Conservation (phyloP, 2,329 filamentous ascomycete genomes). For the Penicillium sp. region DNA sequence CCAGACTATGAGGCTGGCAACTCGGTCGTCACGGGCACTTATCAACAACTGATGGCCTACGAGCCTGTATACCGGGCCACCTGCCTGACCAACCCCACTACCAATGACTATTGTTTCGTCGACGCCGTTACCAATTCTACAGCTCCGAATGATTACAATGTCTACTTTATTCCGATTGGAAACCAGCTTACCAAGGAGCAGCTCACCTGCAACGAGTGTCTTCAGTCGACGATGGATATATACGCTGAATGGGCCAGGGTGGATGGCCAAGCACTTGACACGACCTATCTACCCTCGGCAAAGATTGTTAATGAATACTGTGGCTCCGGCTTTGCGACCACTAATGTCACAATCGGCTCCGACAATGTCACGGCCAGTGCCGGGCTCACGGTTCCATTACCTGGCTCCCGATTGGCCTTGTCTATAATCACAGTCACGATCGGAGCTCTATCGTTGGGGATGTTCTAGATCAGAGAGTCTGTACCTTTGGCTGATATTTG, state of each 20-base stretch:
- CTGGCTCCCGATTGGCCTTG: constrained; percentile 2
- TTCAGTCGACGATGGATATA: constrained; percentile 77
- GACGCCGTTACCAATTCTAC: constrained; percentile 77
- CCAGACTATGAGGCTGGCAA: constrained; percentile 68
- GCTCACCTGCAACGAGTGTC: constrained; percentile 75
- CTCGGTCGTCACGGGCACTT: constrained; percentile 70
- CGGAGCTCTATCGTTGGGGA: constrained; percentile 2
- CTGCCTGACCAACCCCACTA: constrained; percentile 69
- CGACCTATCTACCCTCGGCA: constrained; percentile 71
- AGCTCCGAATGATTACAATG: constrained; percentile 70
- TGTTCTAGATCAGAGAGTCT: constrained; percentile 6
- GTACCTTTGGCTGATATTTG: not conserved
- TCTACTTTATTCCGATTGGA: constrained; percentile 85
- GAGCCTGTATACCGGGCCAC: constrained; percentile 74
- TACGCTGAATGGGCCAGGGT: constrained; percentile 71
- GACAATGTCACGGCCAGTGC: constrained; percentile 13
- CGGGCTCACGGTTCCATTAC: constrained; percentile 4
- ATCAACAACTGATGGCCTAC: constrained; percentile 75
- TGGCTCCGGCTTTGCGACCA: constrained; percentile 56
- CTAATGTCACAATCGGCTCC: constrained; percentile 41
- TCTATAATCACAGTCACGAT: constrained; percentile 9
- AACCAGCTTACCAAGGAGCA: constrained; percentile 63
- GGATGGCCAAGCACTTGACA: constrained; percentile 63
- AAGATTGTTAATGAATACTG: constrained; percentile 68
- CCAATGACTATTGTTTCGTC: constrained; percentile 73